phyloP scores from a whole-genome alignment of 2,329 filamentous ascomycete genomes.

The Teratosphaeria nubilosa region DNA sequence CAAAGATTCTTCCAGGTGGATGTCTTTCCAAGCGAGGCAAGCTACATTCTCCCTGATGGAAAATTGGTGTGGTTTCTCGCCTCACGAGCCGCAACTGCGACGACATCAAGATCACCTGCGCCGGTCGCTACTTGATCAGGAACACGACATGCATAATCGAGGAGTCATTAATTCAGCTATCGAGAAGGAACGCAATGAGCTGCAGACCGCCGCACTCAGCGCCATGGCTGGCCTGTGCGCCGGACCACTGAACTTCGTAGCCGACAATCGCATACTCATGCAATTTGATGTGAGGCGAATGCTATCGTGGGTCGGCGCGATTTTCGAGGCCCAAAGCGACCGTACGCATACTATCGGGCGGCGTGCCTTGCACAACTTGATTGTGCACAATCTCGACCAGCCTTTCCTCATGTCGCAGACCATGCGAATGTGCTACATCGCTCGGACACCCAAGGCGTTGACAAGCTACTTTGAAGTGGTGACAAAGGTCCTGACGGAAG shows the following conservation, averaged over 20 bases:
- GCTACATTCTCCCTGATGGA: constrained; percentile 96
- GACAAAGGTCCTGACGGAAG: constrained; percentile 71
- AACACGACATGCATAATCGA: constrained; percentile 60
- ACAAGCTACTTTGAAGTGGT: constrained; percentile 95
- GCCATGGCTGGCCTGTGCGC: constrained; percentile 90
- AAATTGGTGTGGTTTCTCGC: constrained; percentile 96
- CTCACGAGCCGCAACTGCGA: constrained; percentile 73
- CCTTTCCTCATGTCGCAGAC: constrained; percentile 79
- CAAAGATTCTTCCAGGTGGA: constrained; percentile 79
- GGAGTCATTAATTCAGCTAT: constrained; percentile 76
- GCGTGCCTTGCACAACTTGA: constrained; percentile 77
- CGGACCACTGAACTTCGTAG: constrained; percentile 73
- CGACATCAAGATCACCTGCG: constrained; percentile 80
- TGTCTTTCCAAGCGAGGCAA: constrained; percentile 93
- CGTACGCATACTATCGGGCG: constrained; percentile 84
- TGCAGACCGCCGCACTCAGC: constrained; percentile 81
- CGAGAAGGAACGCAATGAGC: constrained; percentile 92
- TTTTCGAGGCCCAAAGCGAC: constrained; percentile 86
- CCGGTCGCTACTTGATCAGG: constrained; percentile 71
- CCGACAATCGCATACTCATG: constrained; percentile 74
- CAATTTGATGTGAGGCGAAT: constrained; percentile 89
- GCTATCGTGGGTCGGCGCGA: constrained; percentile 89
- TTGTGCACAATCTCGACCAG: constrained; percentile 81
- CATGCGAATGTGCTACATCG: constrained; percentile 80
- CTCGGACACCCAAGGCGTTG: constrained; percentile 62